Base-by-base conservation (phyloP, 148 eudicot genomes). In the Pharnaceum exiguum region DNA sequence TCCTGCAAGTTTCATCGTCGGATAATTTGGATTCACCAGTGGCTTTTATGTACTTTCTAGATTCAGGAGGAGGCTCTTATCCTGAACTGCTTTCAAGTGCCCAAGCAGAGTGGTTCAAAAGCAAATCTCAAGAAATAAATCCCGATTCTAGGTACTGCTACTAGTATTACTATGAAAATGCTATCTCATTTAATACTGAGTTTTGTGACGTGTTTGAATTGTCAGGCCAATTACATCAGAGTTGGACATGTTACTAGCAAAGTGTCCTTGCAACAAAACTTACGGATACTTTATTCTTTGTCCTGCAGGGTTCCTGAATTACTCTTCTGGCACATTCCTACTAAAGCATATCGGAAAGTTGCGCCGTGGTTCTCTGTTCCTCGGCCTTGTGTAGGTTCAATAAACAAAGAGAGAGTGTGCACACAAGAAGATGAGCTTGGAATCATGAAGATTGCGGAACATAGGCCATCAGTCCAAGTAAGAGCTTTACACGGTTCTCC, bases 1-100 rank as follows among this genome's bases (percentile, higher is more conserved):
- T 79, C 44, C 75, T 80, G 26, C 67, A 77, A 45, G 55, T 89
- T 29, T 71, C 79, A 52, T 82, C 89, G 2, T 60, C 80, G 29
- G 63, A 50, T 17, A 67, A 74, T 49, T 19, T 72, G 32, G 26
- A 72, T 33, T 56, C 62, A 8, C 71, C 83, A 1, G 69, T 79
- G 49, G 81, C 75, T 24, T 81, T 71, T 27, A 39, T 85, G 78
- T 85, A 85, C 71, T 89, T 89, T 60, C 46, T 89, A 7, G 94
- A 89, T 73, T 89, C 96, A n/a, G 96, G 96, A 48, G 96, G 96
- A 53, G 96, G 94, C 3, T 78, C 96, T 47, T 89, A 89, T 48
- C 89, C 96, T 0, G 83, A 85, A 76, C 78, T 89, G 23, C 66
- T 85, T 60, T 85, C 96, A 35, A 68, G 46, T 54, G 76, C 79